A percentile compares a stretch with the other conserved stretches of the same genome.
Evolutionary conservation across 1,139 yeast species (phyloP).

Genomic region (Suhomyces wounanorum): DNA sequence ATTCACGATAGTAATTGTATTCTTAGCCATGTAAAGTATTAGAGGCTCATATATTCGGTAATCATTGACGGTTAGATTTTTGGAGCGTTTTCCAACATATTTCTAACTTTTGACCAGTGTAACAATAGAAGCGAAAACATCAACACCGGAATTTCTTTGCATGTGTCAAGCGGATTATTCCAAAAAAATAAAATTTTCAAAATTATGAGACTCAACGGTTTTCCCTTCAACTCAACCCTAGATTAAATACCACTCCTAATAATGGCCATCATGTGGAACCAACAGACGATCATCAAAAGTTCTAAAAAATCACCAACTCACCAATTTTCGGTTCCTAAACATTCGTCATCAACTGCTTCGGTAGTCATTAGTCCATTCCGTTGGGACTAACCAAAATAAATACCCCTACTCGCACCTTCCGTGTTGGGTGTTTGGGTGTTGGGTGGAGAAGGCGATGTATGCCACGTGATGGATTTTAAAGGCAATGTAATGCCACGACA

Average conservation of each 20-base stretch:
- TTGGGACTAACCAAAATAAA: not conserved
- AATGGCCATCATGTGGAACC: too few relatives aligned
- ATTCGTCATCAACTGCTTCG: not conserved
- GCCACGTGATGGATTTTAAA: constrained; percentile 3
- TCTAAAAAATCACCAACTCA: not conserved
- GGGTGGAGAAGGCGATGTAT: not conserved
- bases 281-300: too few relatives aligned
- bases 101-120: too few relatives aligned
- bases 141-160: not conserved
- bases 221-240: too few relatives aligned
- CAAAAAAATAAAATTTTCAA: not conserved
- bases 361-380: not conserved
- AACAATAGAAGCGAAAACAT: too few relatives aligned
- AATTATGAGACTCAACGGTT: not conserved
- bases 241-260: too few relatives aligned
- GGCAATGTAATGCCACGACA: constrained; percentile 3
- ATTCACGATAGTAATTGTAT: too few relatives aligned
- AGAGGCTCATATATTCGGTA: too few relatives aligned
- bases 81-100: too few relatives aligned
- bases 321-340: not conserved
- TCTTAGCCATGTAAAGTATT: too few relatives aligned
- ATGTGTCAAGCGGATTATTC: not conserved
- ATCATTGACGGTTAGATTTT: too few relatives aligned
- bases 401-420: constrained; percentile 1
- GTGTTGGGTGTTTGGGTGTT: constrained; percentile 9